Base-by-base conservation (phyloP, 2,329 filamentous ascomycete genomes). In the Aspergillus hiratsukae region DNA sequence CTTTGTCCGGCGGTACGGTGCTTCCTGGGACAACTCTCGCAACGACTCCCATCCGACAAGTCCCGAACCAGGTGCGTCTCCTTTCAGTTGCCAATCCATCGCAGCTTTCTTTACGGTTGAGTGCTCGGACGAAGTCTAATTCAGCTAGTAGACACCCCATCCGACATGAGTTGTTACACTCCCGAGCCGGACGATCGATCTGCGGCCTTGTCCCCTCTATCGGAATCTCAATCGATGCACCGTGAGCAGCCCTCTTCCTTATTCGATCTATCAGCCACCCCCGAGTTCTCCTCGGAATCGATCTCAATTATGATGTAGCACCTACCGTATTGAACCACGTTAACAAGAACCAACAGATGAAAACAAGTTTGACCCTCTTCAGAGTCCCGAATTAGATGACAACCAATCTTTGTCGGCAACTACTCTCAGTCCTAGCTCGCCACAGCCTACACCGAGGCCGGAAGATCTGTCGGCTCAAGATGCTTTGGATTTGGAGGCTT, bases 141-240 rank as follows among this genome's bases (percentile, higher is more conserved):
- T 49, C n/a, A 56, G 29, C 50, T 37, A 23, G 7, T 53, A 73
- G 71, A 64, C 49, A 73, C 71, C 23, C 71, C 71, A 4, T 71
- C 71, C 40, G 71, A 73, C 56, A 73, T 73, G 70, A 71, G 67
- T 43, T 73, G 70, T 58, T 73, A 70, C 57, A 73, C 70, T 6
- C 70, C 70, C 10, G 68, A 70, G 50, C 69, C 68, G 10, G 66
- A 69, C 21, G 69, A 72, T 19, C 64, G 66, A 51, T 58, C 62
- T 28, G 53, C 62, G 7, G 68, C 69, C 6, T 59, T 70, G 25
- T 64, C 68, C 35, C 70, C 70, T 27, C 63, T 64, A 25, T 57
- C 66, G 49, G 69, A 72, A 14, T 58, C 67, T 23, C 64, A 64
- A 29, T 66, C 66, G 19, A 61, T 65, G 48, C 56, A 59, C 11